Conservation (phyloP, 2,329 filamentous ascomycete species). For the Aspergillus versicolor region DNA sequence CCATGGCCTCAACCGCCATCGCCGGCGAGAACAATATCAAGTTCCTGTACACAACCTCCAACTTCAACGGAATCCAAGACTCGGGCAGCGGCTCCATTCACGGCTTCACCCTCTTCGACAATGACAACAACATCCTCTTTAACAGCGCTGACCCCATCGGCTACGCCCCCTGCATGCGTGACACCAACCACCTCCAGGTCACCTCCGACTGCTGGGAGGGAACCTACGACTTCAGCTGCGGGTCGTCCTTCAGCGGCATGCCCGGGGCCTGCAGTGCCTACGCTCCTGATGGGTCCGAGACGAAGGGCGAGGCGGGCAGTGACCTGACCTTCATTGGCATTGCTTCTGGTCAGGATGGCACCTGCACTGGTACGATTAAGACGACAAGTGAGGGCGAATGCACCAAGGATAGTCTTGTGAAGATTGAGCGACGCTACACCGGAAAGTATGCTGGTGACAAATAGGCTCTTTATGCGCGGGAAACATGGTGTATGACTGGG, state of each 20-base stretch:
- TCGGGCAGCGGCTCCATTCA: background rate
- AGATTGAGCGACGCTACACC: no score
- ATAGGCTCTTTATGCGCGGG: no score
- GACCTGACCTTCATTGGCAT: conserved; percentile 1
- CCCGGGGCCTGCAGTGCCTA: conserved; percentile 4
- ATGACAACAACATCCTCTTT: background rate
- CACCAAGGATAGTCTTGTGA: no score
- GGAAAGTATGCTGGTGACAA: no score
- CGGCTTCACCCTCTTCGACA: background rate
- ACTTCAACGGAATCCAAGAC: background rate
- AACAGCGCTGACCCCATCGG: background rate
- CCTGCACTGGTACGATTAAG: background rate
- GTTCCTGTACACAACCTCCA: background rate
- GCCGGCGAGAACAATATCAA: background rate
- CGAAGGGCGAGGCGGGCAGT: background rate
- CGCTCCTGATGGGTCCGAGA: background rate
- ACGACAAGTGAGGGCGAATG: no score
- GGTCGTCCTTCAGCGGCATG: background rate
- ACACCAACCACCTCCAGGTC: background rate
- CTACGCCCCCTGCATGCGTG: background rate
- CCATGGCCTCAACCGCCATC: background rate
- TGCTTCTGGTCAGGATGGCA: background rate
- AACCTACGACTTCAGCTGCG: background rate
- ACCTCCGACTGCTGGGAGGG: background rate
- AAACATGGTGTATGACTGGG: no score